Base-by-base conservation (phyloP, 306 rosid genomes). In the Alnus rubra region DNA sequence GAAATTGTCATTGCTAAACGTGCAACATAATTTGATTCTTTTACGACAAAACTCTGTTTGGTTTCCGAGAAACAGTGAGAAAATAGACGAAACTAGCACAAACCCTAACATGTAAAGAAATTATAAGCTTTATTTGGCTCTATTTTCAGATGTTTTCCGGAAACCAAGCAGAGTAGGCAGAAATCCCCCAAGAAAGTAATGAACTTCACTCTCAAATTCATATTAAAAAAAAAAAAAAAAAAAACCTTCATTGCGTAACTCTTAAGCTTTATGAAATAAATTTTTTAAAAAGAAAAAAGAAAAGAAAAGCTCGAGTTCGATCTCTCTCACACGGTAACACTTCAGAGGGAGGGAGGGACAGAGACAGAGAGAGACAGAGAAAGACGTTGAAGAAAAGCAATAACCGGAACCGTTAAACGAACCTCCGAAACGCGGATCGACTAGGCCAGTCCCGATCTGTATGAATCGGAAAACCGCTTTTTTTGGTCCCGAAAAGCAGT, bases 391-490 rank as follows among this genome's bases (percentile, higher is more conserved):
- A 9, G 2, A 49, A 49, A 10, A 3, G 2, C 14, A 49, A 49
- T 3, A 49, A 49, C 15, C 8, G 44, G 23, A 30, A 59, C 48
- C 9, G 44, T 14, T 37, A 45, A 82, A 77, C 73, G 73, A 74
- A 79, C 86, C 84, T 64, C 1, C 9, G 74, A 75, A 39, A 44
- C 42, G 51, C 10, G 39, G 75, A 76, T 71, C 81, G 59, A 77
- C 52, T 64, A 50, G 19, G 56, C 37, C 16, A 19, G 44, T 39
- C 12, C 59, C 70, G 86, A 83, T 83, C 83, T 70, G 68, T 19
- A 53, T 23, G 18, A 44, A 60, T 50, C 75, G 81, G 60, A 64
- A 77, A 83, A 76, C 76, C 79, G 73, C 83, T 72, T 42, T 47
- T 3, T 39, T 47, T 7, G 45, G 48, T 30, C 11, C 48, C 8